These are phyloP conservation scores for Exophiala lecanii-corni DNA, from an alignment of 2,329 filamentous ascomycete genomes.

Conservation along the genomic window DNA sequence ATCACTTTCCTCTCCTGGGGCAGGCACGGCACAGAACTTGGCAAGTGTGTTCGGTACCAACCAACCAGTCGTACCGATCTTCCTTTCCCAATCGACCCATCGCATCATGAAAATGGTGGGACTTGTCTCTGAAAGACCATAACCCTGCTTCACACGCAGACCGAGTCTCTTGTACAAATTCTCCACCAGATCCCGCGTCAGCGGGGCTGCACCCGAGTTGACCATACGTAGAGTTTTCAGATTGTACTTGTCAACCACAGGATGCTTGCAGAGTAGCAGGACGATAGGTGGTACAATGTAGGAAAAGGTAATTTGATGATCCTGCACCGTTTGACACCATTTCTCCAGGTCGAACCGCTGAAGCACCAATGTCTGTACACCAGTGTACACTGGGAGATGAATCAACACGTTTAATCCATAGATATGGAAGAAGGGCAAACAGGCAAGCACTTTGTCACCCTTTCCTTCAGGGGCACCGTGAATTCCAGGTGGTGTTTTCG, in stretches of 20 bases:
- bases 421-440: constrained; percentile 87
- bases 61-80: constrained; percentile 72
- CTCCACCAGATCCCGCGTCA: constrained; percentile 75
- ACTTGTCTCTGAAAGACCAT: constrained; percentile 82
- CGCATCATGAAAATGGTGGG: constrained; percentile 71
- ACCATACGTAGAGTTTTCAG: constrained; percentile 74
- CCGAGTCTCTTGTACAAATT: constrained; percentile 68
- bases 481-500: constrained; percentile 31
- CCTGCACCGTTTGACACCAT: constrained; percentile 72
- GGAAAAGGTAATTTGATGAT: constrained; percentile 67
- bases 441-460: constrained; percentile 69
- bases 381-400: constrained; percentile 62
- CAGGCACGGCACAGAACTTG: constrained; percentile 65
- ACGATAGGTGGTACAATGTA: constrained; percentile 85
- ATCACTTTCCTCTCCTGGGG: constrained; percentile 40
- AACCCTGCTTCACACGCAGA: constrained; percentile 84
- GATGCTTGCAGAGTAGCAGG: constrained; percentile 73
- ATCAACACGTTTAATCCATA: constrained; percentile 75
- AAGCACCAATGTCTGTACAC: constrained; percentile 66
- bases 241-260: constrained; percentile 73
- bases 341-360: constrained; percentile 75
- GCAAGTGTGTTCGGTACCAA: constrained; percentile 75
- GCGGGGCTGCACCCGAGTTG: constrained; percentile 80
- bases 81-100: constrained; percentile 70
- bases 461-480: constrained; percentile 40